These are phyloP conservation scores for Talaromyces verruculosus DNA, from an alignment of 2,329 filamentous ascomycete species.

Conservation along the genomic window DNA sequence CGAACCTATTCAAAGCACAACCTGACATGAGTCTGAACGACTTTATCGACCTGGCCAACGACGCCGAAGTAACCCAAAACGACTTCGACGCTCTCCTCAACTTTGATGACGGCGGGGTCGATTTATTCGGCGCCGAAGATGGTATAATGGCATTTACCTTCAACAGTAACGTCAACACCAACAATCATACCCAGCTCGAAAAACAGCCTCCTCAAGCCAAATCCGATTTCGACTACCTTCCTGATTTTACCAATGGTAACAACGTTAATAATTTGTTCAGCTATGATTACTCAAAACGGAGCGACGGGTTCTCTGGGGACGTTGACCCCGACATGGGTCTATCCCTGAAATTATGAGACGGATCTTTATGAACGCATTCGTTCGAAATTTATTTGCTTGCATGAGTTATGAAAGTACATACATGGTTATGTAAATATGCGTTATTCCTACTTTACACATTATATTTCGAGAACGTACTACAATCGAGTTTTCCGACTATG, in stretches of 20 bases:
- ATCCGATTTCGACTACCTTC: constrained; percentile 8
- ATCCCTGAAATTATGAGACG: constrained; percentile 17
- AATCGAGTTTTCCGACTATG: background rate
- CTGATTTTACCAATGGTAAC: constrained; percentile 9
- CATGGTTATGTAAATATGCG: too few species aligned
- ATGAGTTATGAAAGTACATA: background rate
- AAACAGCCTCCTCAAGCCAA: constrained; percentile 9
- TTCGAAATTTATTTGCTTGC: background rate
- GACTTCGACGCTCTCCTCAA: constrained; percentile 50
- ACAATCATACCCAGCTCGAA: constrained; percentile 1
- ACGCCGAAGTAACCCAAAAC: constrained; percentile 46
- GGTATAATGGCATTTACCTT: constrained; percentile 8
- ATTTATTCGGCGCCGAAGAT: constrained; percentile 38
- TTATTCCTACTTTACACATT: background rate
- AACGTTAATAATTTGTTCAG: constrained; percentile 5
- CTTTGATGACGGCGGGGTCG: constrained; percentile 43
- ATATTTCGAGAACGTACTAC: background rate
- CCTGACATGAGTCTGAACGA: constrained; percentile 40
- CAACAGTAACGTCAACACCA: constrained; percentile 5
- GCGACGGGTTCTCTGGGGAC: constrained; percentile 15
- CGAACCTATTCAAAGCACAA: constrained; percentile 29
- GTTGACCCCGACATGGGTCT: constrained; percentile 18
- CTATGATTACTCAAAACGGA: constrained; percentile 17
- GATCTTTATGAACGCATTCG: background rate
- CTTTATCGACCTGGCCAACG: constrained; percentile 46